Percentiles rank a stretch among this genome's conserved stretches.
Conservation (phyloP, 352 stramenopile genomes). For the Phytophthora sp. region DNA sequence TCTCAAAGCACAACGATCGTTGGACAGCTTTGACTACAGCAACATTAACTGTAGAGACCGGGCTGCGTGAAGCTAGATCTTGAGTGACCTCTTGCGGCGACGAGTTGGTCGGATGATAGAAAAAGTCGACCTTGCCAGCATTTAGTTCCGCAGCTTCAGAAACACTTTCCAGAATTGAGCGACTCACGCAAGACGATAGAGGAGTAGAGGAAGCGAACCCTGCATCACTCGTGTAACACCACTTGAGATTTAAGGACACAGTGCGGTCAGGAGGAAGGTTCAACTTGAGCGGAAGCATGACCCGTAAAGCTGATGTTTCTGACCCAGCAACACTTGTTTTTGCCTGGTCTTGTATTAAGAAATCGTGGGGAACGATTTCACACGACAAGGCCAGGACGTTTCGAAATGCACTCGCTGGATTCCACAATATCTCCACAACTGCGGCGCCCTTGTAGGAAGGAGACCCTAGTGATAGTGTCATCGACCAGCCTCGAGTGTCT, state of each 20-base stretch:
- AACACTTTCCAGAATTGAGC: constrained; percentile 66
- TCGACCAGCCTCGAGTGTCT: constrained; percentile 62
- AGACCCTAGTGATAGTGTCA: constrained; percentile 50
- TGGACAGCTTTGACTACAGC: constrained; percentile 73
- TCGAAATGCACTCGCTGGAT: constrained; percentile 46
- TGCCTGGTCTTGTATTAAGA: constrained; percentile 30
- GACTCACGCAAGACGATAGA: constrained; percentile 72
- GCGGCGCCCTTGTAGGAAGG: constrained; percentile 36
- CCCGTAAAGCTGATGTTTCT: constrained; percentile 6
- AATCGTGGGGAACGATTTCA: constrained; percentile 40
- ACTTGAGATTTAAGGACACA: constrained; percentile 58
- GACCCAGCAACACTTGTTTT: background rate
- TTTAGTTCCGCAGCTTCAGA: constrained; percentile 57
- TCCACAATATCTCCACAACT: constrained; percentile 66
- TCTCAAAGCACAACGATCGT: constrained; percentile 69
- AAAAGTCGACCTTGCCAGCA: constrained; percentile 69
- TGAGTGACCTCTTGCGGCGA: constrained; percentile 14
- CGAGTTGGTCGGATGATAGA: constrained; percentile 29
- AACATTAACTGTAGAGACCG: constrained; percentile 53
- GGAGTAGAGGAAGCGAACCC: constrained; percentile 71
- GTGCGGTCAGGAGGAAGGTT: constrained; percentile 39
- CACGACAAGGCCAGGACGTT: constrained; percentile 61
- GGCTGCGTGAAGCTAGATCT: constrained; percentile 10
- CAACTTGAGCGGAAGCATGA: constrained; percentile 48
- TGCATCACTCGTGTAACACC: constrained; percentile 65